These are phyloP conservation scores for Geotrichum europaeum DNA, from an alignment of 1,139 yeast genomes.

Conservation along the genomic window DNA sequence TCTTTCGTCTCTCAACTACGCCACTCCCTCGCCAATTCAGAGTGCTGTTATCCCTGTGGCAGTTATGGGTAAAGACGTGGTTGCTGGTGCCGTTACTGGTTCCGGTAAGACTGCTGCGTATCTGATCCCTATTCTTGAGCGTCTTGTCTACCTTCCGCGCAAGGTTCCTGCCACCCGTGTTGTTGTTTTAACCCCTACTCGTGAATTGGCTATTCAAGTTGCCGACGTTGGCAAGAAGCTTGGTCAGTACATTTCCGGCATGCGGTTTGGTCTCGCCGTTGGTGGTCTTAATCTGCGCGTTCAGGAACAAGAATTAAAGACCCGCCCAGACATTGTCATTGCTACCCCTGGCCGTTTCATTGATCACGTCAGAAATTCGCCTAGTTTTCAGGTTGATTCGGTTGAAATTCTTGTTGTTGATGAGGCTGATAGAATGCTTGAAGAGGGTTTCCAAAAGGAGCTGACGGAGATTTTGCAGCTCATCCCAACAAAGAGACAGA, in stretches of 20 bases:
- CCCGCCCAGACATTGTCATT: conserved; percentile 90
- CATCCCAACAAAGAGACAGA: conserved; percentile 87
- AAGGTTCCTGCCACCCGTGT: conserved; percentile 85
- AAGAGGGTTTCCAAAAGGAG: conserved; percentile 96
- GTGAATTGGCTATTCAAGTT: conserved; percentile 96
- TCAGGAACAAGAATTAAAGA: conserved; percentile 88
- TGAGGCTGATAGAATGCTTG: conserved; percentile 99
- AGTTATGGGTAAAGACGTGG: conserved; percentile 83
- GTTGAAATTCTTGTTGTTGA: conserved; percentile 91
- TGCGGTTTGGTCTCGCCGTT: conserved; percentile 87
- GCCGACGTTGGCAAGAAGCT: conserved; percentile 86
- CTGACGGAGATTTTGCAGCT: conserved; percentile 80
- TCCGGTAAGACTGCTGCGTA: conserved; percentile 99
- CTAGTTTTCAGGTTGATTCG: conserved; percentile 82
- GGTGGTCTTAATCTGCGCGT: conserved; percentile 95
- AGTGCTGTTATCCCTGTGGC: conserved; percentile 91
- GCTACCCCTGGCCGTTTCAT: conserved; percentile 97
- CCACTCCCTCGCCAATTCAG: conserved; percentile 89
- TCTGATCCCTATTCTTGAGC: conserved; percentile 90
- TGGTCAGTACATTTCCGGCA: conserved; percentile 65
- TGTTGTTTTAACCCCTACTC: conserved; percentile 85
- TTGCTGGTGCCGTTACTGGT: conserved; percentile 99
- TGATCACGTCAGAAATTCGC: conserved; percentile 92
- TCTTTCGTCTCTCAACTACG: conserved; percentile 69
- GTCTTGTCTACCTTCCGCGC: conserved; percentile 81